Percentiles rank a stretch among this genome's conserved stretches.
phyloP scores from a whole-genome alignment of 2,329 filamentous ascomycete genomes.

The Ceratocystis papillata region DNA sequence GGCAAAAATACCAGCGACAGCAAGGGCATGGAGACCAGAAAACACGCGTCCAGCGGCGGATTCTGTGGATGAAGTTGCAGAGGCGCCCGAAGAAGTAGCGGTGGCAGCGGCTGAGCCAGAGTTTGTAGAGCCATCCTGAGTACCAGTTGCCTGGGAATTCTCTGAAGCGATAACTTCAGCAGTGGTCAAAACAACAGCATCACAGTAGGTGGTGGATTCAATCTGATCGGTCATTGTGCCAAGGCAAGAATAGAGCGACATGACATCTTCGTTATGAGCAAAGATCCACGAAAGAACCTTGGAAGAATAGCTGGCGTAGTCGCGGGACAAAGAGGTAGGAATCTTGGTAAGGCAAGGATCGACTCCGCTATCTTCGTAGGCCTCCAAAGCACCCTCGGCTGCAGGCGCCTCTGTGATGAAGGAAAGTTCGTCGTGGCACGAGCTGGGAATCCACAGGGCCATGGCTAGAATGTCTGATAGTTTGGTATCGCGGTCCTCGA shows the following conservation, averaged over 20 bases:
- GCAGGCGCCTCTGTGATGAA: neutral
- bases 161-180: neutral
- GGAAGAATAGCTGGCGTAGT: neutral
- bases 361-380: neutral
- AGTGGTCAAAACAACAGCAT: neutral
- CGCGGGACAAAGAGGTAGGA: neutral
- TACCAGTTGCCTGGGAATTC: neutral
- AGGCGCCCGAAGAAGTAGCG: neutral
- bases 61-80: neutral
- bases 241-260: neutral
- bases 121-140: neutral
- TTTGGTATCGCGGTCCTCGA: neutral
- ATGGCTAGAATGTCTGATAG: neutral
- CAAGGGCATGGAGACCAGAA: slow-evolving; percentile 10
- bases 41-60: slow-evolving; percentile 6
- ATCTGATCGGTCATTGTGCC: neutral
- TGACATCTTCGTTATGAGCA: neutral
- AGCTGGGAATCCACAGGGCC: neutral
- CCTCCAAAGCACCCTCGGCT: neutral
- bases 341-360: slow-evolving; percentile 2
- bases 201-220: neutral
- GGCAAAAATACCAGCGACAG: slow-evolving; percentile 8
- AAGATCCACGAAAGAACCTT: neutral
- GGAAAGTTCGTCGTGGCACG: slow-evolving; percentile 2
- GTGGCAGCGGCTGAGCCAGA: neutral